Conservation (phyloP, 2,329 filamentous ascomycete species). For the Cladorrhinum sp. region DNA sequence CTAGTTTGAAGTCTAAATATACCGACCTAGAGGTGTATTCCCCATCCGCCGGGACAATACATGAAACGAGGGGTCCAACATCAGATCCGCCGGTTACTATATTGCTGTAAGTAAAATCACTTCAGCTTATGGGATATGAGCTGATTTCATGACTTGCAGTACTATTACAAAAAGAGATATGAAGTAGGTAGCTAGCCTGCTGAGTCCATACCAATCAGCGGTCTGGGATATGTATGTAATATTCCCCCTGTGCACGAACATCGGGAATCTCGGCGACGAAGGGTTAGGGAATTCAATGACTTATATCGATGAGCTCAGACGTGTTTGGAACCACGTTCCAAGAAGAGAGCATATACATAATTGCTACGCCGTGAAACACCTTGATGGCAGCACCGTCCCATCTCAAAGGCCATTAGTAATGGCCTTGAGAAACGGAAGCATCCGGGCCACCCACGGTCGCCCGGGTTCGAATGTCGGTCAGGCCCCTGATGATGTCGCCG, state of each 20-base stretch:
- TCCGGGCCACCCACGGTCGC: neutral
- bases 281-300: neutral
- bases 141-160: neutral
- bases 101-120: neutral
- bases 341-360: neutral
- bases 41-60: neutral
- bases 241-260: neutral
- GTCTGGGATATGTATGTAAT: neutral
- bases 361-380: neutral
- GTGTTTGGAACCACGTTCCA: neutral
- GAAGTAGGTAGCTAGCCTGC: neutral
- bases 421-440: neutral
- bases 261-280: neutral
- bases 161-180: neutral
- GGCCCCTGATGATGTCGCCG: neutral
- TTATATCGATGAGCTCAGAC: no score
- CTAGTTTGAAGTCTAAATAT: neutral
- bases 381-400: neutral
- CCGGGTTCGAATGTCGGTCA: neutral
- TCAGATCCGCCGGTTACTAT: neutral
- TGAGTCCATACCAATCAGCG: neutral
- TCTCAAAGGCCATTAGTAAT: neutral
- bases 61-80: conserved; percentile 13
- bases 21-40: neutral
- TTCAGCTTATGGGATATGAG: neutral